phyloP scores from a whole-genome alignment of 257 asterid species.

The Solanum ossicruentum region DNA sequence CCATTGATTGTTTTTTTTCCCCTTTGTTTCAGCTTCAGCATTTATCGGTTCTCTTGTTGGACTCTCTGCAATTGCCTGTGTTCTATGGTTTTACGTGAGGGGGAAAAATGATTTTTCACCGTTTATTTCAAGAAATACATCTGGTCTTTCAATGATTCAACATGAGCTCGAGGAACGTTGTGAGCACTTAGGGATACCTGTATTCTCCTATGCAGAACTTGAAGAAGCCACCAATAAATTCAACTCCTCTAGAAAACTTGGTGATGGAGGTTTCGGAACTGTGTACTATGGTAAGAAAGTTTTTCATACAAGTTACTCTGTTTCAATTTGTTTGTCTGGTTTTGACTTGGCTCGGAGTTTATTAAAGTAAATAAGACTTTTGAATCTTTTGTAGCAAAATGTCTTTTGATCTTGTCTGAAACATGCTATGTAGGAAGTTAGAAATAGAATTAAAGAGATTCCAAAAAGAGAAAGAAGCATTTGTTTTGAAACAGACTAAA shows the following conservation, averaged over 20 bases:
- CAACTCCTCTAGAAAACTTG: slow-evolving; percentile 2
- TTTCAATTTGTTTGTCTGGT: background rate
- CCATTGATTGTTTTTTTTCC: background rate
- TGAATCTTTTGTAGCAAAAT: background rate
- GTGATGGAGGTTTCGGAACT: slow-evolving; percentile 10
- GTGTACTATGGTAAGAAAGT: slow-evolving; percentile 9
- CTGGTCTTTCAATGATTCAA: background rate
- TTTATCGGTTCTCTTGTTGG: background rate
- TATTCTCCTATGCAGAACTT: slow-evolving; percentile 8
- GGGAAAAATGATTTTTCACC: background rate
- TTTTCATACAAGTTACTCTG: background rate
- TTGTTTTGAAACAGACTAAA: background rate
- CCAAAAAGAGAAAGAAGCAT: background rate
- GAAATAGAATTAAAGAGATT: background rate
- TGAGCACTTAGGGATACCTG: background rate
- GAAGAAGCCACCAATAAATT: slow-evolving; percentile 6
- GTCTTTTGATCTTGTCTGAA: background rate
- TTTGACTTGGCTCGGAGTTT: background rate
- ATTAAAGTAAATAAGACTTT: background rate
- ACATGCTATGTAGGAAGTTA: background rate
- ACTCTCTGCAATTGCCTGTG: background rate
- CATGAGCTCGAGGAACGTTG: background rate
- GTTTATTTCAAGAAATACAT: background rate
- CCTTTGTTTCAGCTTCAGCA: background rate
- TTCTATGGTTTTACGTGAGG: background rate